These are phyloP conservation scores for Cinchona pubescens DNA, from an alignment of 257 asterid species.

Conservation along the genomic window DNA sequence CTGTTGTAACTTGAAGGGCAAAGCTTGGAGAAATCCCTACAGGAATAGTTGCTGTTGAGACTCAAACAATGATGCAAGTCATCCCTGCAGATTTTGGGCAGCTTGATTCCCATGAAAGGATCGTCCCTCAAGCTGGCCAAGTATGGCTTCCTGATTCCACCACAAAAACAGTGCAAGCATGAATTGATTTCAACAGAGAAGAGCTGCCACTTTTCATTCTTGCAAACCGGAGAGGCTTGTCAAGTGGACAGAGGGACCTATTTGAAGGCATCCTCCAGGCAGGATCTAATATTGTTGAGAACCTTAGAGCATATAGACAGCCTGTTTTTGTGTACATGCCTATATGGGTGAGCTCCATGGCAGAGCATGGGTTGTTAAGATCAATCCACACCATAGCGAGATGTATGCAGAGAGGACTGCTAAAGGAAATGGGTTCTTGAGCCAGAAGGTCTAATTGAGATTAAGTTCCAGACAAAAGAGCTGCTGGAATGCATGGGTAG, in stretches of 20 bases:
- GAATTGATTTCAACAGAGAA: conserved; percentile 86
- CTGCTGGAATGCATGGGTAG: conserved; percentile 89
- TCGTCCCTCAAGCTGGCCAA: conserved; percentile 97
- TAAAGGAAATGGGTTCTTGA: conserved; percentile 85
- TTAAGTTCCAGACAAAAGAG: conserved; percentile 75
- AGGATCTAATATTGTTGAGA: conserved; percentile 93
- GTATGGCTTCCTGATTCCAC: conserved; percentile 99
- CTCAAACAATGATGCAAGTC: conserved; percentile 95
- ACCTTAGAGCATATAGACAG: conserved; percentile 72
- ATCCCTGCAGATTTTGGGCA: conserved; percentile 99
- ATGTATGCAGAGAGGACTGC: conserved; percentile 91
- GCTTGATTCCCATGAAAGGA: conserved; percentile 88
- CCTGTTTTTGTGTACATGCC: conserved; percentile 94
- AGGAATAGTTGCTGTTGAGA: conserved; percentile 93
- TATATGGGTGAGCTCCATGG: conserved; percentile 96
- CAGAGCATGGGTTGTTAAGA: conserved; percentile 97
- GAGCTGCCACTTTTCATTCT: conserved; percentile 90
- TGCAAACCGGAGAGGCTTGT: conserved; percentile 98
- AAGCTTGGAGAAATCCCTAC: conserved; percentile 96
- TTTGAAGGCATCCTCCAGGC: conserved; percentile 98
- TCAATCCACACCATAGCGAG: conserved; percentile 85
- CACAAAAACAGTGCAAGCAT: conserved; percentile 84
- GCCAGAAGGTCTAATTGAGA: conserved; percentile 92
- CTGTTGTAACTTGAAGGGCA: conserved; percentile 92
- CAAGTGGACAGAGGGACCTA: conserved; percentile 98